Base-by-base conservation (phyloP, 2,329 filamentous ascomycete genomes). In the Pseudogymnoascus sp. region DNA sequence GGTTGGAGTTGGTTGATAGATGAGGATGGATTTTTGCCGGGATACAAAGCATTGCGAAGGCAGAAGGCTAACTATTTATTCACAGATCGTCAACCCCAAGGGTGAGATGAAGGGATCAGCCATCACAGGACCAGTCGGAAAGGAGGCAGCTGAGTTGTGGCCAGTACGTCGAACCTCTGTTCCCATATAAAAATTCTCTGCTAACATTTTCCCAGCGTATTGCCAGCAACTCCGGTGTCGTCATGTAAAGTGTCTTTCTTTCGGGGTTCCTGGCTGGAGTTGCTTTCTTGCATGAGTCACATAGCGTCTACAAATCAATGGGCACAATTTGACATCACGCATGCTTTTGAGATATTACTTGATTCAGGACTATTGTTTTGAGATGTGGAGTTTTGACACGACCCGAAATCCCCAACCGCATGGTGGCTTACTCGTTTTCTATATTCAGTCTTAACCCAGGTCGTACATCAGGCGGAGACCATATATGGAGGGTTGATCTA, bases 51-150 rank as follows among this genome's bases (percentile, higher is more conserved):
- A 8, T 47, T n/a, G 11, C 53, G 3, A 38, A 64, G 64, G 64
- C 19, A 15, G 19, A 63, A 23, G 64, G 71, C 79, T 82, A 71
- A 83, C 73, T 21, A 15, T 1, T 17, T 40, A 61, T 57, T 33
- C 62, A 63, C 76, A 95, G 90, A 99, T 99, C 77, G 95, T 99
- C 86, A 99, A 99, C 87, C 92, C 93, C 82, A 99, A 99, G 90
- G 95, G 95, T 83, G 95, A 99, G 85, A 99, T 99, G 95, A 99
- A 99, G 90, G 95, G 95, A 78, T 97, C 92, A 71, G 95, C 95
- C 80, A 99, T 99, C 80, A 99, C 95, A 74, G 95, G 95, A 74
- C 95, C 95, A 75, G 93, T 99, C 78, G 95, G 93, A 81, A 99
- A 99, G 89, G 95, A 99, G 85, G 95, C 95, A 79, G 95, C 95